phyloP scores from a whole-genome alignment of 495 filamentous ascomycete species.

The Talaromyces ruber region DNA sequence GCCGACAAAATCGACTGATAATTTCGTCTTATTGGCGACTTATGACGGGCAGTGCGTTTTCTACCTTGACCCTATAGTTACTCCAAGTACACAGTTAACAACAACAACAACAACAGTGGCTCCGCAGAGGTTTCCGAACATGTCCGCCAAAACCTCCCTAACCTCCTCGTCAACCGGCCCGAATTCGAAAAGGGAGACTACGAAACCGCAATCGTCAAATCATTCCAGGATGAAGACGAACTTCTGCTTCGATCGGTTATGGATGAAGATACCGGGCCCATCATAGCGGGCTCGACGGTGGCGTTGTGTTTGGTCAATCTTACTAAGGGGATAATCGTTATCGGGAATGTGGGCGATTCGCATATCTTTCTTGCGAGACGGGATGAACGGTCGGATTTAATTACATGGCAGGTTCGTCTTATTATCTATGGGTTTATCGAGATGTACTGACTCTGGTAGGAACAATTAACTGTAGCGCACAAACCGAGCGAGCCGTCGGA shows the following conservation, averaged over 20 bases:
- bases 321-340: constrained; percentile 24
- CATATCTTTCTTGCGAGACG: constrained; percentile 28
- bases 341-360: constrained; percentile 34
- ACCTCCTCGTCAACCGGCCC: constrained; percentile 18
- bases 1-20: constrained; percentile 18
- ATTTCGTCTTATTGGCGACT: constrained; percentile 28
- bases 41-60: constrained; percentile 34
- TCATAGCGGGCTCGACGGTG: constrained; percentile 27
- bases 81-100: neutral
- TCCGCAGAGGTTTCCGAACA: constrained; percentile 26
- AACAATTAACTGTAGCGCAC: constrained; percentile 26
- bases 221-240: constrained; percentile 10
- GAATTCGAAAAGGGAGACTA: constrained; percentile 18
- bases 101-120: constrained; percentile 16
- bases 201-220: constrained; percentile 11
- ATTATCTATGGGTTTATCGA: neutral
- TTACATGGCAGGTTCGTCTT: constrained; percentile 1
- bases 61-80: neutral
- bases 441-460: constrained; percentile 13
- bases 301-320: constrained; percentile 29
- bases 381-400: constrained; percentile 18
- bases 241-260: constrained; percentile 19
- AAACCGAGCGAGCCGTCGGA: constrained; percentile 27
- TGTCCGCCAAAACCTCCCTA: constrained; percentile 21
- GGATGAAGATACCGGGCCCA: constrained; percentile 17